Base-by-base conservation (phyloP, 1,284 basidiomycete genomes). In the Athelia psychrophila region DNA sequence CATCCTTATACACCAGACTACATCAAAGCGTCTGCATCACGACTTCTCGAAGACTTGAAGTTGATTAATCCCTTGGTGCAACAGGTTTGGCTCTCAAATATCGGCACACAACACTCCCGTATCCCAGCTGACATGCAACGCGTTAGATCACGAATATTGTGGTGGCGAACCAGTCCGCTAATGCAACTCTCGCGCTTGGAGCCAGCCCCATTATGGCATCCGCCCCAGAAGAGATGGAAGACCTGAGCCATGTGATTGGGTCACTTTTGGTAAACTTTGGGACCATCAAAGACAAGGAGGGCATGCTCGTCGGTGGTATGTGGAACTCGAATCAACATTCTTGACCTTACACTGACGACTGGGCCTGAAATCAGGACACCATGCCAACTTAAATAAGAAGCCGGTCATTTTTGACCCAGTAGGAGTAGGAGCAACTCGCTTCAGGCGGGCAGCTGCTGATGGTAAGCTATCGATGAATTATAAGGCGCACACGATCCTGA, bases 161-260 rank as follows among this genome's bases (percentile, higher is more conserved):
- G 30, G 93, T 94, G 23, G 86, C 88, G 19, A 95, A 87, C 30
- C 92, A 96, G 73, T 93, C 89, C 2, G 94, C 95, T 18, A 98
- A 98, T 67, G 82, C 91, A 2, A 95, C 95, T 0, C 78, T 98
- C 9, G 93, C 94, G 0, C 68, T 98, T 4, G 90, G 91, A 30
- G 93, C 87, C 13, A 94, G 91, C 50, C 95, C 95, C 1, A 96
- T 98, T 65, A 98, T 98, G 95, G 90, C 93, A 4, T 88, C 88
- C 25, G 84, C 88, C 32, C 80, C 86, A 0, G 75, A 81, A 56
- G 95, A 98, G 67, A 93, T 94, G 74, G 79, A 81, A 23, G 92
- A 96, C 57, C 77, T 98, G 15, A 79, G 84, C 49, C 74, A 74
- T 15, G 80, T 86, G 23, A 81, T 82, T 40, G 83, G 84, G 8